Evolutionary conservation across 306 rosid species (phyloP), one percentile per base, ranked within the genome.

Genomic region (Cicer bijugum): DNA sequence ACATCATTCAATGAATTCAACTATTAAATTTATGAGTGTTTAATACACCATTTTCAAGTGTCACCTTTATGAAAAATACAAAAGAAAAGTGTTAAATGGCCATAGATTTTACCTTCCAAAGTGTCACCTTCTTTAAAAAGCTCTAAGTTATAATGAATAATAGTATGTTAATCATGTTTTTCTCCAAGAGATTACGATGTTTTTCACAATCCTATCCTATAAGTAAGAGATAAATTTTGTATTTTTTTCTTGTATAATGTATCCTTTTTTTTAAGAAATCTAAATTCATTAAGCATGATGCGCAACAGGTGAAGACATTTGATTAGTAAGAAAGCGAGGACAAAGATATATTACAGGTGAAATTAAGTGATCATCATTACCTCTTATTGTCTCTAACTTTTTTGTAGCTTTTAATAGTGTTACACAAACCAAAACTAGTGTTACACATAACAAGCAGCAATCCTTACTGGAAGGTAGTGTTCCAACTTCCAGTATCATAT

Each of bases 361-460:
- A 17, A 17, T 55, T 2, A 17, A 17, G 28, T 55, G 12, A 17
- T 1, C 17, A 12, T 12, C 9, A 9, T 28, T 28, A 12, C 6
- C 4, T 59, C 10, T 63, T 20, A 16, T 63, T 28, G 35, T 28
- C 35, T 28, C 35, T 28, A 28, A 28, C 35, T 28, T 28, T 28
- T 28, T 39, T 63, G 40, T 59, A 59, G 69, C 47, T 40, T 63
- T 16, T 39, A 39, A 40, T 40, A 15, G 33, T 63, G 12, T 59
- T 67, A 59, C 57, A 67, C 37, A 43, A 12, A 38, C 42, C 52
- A 80, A 67, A 83, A 66, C 48, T 12, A 72, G 20, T 60, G 52
- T 76, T 33, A 61, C 38, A 76, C 14, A 74, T 56, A 74, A 68
- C 80, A 74, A 74, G 64, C 70, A 51, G 17, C 57, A 35, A 45